Conservation (phyloP, 1,284 basidiomycete species). For the Ustilago vetiveriae region DNA sequence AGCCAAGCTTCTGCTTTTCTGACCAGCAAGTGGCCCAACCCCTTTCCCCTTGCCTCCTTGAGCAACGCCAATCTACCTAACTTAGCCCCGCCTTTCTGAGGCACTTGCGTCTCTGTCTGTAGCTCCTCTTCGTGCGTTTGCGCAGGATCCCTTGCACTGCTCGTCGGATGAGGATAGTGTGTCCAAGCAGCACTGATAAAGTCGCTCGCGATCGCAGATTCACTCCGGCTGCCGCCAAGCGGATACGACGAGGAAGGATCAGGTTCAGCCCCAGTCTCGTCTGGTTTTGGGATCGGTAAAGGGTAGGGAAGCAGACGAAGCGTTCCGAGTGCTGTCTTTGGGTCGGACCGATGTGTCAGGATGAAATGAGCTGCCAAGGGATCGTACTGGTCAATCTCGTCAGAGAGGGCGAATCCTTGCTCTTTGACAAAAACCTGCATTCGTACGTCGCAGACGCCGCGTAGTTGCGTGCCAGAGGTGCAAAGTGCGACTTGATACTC, state of each 20-base stretch:
- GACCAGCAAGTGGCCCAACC: conserved; percentile 32
- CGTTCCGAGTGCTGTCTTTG: conserved; percentile 19
- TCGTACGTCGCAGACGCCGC: conserved; percentile 38
- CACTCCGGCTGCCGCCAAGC: conserved; percentile 29
- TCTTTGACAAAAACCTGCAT: conserved; percentile 56
- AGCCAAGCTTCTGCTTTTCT: conserved; percentile 37
- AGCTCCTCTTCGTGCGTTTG: conserved; percentile 27
- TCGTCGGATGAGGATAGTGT: background rate
- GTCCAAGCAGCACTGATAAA: conserved; percentile 37
- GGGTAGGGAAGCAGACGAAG: conserved; percentile 41
- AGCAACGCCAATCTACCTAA: conserved; percentile 37
- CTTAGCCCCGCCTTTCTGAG: conserved; percentile 37
- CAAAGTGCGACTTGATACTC: conserved; percentile 35
- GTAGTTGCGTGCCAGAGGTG: conserved; percentile 30
- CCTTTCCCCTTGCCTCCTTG: conserved; percentile 42
- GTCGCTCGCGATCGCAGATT: conserved; percentile 31
- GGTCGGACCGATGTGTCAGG: conserved; percentile 12
- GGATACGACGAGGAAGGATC: conserved; percentile 18
- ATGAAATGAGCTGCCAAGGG: conserved; percentile 42
- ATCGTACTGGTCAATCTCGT: conserved; percentile 61
- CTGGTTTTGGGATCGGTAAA: conserved; percentile 36
- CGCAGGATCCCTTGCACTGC: conserved; percentile 17
- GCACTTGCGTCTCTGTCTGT: conserved; percentile 8
- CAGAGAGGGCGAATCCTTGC: conserved; percentile 52
- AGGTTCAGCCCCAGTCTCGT: conserved; percentile 19